Evolutionary conservation across 1,284 basidiomycete genomes (phyloP).

Genomic region (Cutaneotrichosporon dermatis): DNA sequence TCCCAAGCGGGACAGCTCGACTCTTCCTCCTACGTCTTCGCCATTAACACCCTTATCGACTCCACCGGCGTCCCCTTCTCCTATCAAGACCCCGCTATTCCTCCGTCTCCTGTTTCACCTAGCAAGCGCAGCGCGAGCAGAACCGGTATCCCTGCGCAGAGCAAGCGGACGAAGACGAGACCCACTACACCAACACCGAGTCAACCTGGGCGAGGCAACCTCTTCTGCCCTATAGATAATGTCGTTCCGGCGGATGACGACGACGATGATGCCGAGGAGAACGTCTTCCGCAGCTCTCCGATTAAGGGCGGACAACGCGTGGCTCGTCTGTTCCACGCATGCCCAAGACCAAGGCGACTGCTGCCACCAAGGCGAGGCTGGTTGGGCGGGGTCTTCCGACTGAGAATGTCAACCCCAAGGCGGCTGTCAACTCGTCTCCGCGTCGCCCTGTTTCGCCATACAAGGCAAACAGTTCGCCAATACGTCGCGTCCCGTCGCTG

Average conservation of each 20-base stretch:
- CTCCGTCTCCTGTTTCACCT: conserved; percentile 33
- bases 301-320: too few species aligned
- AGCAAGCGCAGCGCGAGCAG: conserved; percentile 20
- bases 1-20: neutral
- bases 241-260: conserved; percentile 1
- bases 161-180: neutral
- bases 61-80: conserved; percentile 4
- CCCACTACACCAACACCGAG: conserved; percentile 2
- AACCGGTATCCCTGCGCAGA: neutral
- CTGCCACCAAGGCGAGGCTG: neutral
- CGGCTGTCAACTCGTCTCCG: neutral
- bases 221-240: conserved; percentile 19
- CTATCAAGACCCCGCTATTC: conserved; percentile 8
- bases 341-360: conserved; percentile 2
- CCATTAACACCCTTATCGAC: conserved; percentile 12
- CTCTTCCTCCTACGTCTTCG: conserved; percentile 10
- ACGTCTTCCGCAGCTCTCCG: neutral
- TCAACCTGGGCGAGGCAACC: conserved; percentile 32
- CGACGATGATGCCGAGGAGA: neutral
- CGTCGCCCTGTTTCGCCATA: neutral
- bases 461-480: neutral
- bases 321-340: neutral
- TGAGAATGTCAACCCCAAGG: neutral
- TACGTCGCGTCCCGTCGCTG: neutral
- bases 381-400: neutral